These are phyloP conservation scores for Phytophthora constricta DNA, from an alignment of 352 stramenopile genomes.

Conservation along the genomic window DNA sequence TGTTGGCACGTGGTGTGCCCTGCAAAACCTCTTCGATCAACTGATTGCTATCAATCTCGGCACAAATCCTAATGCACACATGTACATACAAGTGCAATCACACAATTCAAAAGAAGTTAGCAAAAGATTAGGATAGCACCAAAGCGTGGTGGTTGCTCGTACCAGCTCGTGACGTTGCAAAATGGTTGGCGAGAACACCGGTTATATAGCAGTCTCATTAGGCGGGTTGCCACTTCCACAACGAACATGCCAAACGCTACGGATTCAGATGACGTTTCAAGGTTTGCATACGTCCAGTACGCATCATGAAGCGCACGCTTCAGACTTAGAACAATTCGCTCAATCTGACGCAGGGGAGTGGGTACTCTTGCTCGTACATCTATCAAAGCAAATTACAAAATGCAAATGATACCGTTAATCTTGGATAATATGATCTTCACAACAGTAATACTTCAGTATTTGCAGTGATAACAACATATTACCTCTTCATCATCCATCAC, in stretches of 20 bases:
- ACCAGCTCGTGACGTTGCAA: constrained; percentile 81
- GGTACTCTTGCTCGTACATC: constrained; percentile 77
- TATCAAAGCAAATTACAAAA: constrained; percentile 12
- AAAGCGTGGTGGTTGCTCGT: constrained; percentile 26
- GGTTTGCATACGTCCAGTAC: constrained; percentile 55
- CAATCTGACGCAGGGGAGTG: constrained; percentile 71
- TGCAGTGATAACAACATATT: constrained; percentile 2
- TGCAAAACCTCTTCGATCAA: constrained; percentile 64
- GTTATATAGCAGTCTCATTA: constrained; percentile 74
- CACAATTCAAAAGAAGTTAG: too few relatives aligned
- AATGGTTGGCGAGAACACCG: constrained; percentile 73
- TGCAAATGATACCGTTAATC: neutral
- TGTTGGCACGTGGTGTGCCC: constrained; percentile 59
- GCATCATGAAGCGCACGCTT: constrained; percentile 65
- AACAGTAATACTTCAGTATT: too few relatives aligned
- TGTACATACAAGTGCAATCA: neutral
- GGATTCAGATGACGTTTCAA: constrained; percentile 30
- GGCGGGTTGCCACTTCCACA: constrained; percentile 55
- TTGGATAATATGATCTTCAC: too few relatives aligned
- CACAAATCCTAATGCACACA: constrained; percentile 49
- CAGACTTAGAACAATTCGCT: constrained; percentile 62
- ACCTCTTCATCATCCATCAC: constrained; percentile 81
- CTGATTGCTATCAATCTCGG: constrained; percentile 59
- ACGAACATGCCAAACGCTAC: constrained; percentile 64
- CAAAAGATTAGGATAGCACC: too few relatives aligned